Base-by-base conservation (phyloP, 306 rosid genomes). In the Bauhinia variegata region DNA sequence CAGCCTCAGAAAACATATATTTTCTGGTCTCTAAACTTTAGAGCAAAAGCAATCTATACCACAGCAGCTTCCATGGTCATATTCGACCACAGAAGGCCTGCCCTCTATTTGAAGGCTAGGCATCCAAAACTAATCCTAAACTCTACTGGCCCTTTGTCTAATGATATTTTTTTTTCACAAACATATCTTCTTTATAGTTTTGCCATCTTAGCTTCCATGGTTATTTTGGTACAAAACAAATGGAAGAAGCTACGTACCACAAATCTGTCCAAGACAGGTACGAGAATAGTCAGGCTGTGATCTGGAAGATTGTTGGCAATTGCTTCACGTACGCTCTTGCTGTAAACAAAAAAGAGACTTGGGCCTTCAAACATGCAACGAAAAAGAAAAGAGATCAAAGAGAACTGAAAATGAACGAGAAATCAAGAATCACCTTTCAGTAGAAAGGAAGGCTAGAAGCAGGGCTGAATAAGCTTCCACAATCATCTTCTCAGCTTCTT, bases 181-280 rank as follows among this genome's bases (percentile, higher is more conserved):
- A 59, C 11, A 36, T n/a, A n/a, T n/a, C n/a, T n/a, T n/a, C n/a
- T n/a, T n/a, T n/a, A n/a, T n/a, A n/a, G n/a, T n/a, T n/a, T n/a
- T n/a, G n/a, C n/a, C n/a, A n/a, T n/a, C n/a, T n/a, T n/a, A n/a
- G n/a, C n/a, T n/a, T n/a, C n/a, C n/a, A n/a, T n/a, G n/a, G n/a
- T n/a, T n/a, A n/a, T n/a, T n/a, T n/a, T n/a, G n/a, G n/a, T 46
- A 17, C 11, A 38, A n/a, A 39, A 39, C 23, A 14, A 60, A 5
- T 52, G 37, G 7, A 17, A 61, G 39, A 8, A 43, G 52, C 44
- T 54, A 66, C 89, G 57, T 90, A 95, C 99, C 97, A 90, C 96
- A 64, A 95, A 95, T 86, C 97, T 89, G 60, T 95, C 99, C 85
- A 95, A 62, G 53, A 95, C 99, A 15, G 99, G 99, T 30, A 95